Evolutionary conservation across 2,329 filamentous ascomycete species (phyloP).

Genomic region (Apiospora marii): DNA sequence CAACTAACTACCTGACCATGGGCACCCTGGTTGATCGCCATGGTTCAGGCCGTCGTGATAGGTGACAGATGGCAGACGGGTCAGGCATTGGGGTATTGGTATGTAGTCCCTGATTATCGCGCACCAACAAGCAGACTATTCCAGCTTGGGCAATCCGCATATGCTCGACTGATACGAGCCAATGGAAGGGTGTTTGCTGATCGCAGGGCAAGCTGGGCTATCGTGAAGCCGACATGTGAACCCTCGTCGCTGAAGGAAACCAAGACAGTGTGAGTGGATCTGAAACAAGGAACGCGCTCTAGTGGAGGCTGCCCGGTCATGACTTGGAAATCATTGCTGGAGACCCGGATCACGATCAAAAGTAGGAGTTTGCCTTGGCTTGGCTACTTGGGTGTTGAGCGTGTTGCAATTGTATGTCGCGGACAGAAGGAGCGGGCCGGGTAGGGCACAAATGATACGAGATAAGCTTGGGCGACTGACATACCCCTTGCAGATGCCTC

Average conservation of each 20-base stretch:
- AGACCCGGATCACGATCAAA: conserved; percentile 10
- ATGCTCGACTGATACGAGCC: background rate
- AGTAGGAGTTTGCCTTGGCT: conserved; percentile 1
- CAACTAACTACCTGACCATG: background rate
- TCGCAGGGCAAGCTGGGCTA: background rate
- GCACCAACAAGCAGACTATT: background rate
- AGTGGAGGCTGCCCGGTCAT: background rate
- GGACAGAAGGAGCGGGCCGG: background rate
- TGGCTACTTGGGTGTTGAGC: too few relatives aligned
- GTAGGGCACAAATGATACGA: background rate
- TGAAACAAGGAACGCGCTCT: conserved; percentile 11
- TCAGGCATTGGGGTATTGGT: background rate
- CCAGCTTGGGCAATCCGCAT: background rate
- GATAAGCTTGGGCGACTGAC: background rate
- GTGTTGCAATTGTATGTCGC: background rate
- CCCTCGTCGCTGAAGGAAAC: background rate
- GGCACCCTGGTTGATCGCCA: background rate
- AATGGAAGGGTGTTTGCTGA: background rate
- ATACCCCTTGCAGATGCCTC: background rate
- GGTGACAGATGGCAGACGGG: background rate
- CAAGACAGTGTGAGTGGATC: conserved; percentile 1
- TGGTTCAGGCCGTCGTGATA: background rate
- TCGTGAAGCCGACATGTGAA: conserved; percentile 19
- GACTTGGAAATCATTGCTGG: background rate
- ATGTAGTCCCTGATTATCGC: background rate